Evolutionary conservation across 2,329 filamentous ascomycete genomes (phyloP), one percentile per base, ranked within the genome.

Genomic region (Gaeumannomyces sp.): DNA sequence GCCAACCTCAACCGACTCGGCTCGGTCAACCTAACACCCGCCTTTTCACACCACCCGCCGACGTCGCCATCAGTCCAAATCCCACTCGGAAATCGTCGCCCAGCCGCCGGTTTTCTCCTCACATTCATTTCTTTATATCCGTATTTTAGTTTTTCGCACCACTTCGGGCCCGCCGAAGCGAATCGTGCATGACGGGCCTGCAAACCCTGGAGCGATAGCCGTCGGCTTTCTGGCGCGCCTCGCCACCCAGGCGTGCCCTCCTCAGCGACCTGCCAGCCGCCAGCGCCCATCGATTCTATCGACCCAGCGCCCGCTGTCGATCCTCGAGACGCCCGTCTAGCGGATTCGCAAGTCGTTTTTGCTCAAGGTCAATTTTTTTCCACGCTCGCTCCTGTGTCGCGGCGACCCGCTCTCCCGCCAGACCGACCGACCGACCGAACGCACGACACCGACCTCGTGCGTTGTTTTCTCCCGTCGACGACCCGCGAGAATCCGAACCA

Each of bases 151-250:
- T 25, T 58, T 58, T 58, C 38, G 61, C 50, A 25, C 35, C n/a
- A 61, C 60, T 61, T 61, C 60, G 60, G 60, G 60, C 31, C 60
- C 25, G 60, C 60, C 38, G 61, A 62, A 62, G 50, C 50, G 25
- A 57, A 29, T 29, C 29, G 61, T 62, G 61, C 61, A 62, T 62
- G 50, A 56, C 50, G 35, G 61, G 50, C n/a, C 31, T 28, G 25
- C 50, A 27, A n/a, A 62, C 72, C 68, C 70, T 38, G 73, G 72
- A 70, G 72, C 68, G 72, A 72, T 72, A 74, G 70, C 72, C 74
- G 75, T 76, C 75, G 73, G 73, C 73, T 70, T 71, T 73, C 72
- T 74, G 72, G 73, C 74, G 75, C 74, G 72, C 73, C 73, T 75
- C 71, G 73, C 73, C 76, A 72, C 73, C 75, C 71, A 71, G 69